phyloP scores from a whole-genome alignment of 495 filamentous ascomycete species.

The Hypoxylon trugodes region DNA sequence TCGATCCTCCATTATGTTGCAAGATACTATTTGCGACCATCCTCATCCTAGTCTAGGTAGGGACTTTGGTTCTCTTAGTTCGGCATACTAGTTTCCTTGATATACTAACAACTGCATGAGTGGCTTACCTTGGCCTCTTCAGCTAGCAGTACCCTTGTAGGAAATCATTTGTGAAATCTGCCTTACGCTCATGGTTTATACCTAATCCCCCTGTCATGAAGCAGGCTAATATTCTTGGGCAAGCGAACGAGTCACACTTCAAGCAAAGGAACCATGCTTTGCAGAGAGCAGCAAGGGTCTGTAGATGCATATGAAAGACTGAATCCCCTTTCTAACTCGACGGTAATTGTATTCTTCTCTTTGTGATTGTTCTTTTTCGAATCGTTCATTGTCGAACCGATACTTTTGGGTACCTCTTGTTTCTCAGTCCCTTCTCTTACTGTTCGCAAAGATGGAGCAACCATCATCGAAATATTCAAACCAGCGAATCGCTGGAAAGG shows the following conservation, averaged over 20 bases:
- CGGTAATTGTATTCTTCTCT: neutral
- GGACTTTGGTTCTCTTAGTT: constrained; percentile 1
- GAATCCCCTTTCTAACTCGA: neutral
- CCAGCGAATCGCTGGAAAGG: constrained; percentile 45
- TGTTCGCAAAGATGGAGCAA: constrained; percentile 25
- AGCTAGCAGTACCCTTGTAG: neutral
- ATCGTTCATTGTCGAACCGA: neutral
- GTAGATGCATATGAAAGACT: constrained; percentile 13
- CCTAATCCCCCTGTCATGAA: constrained; percentile 12
- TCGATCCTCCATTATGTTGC: neutral
- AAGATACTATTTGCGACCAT: constrained; percentile 1
- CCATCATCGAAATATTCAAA: constrained; percentile 34
- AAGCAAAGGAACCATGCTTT: neutral
- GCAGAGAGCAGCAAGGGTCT: constrained; percentile 2
- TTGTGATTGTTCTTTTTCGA: neutral
- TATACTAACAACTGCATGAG: neutral
- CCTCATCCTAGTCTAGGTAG: constrained; percentile 1
- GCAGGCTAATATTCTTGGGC: constrained; percentile 6
- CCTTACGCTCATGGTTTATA: constrained; percentile 5
- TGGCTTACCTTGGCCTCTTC: constrained; percentile 13
- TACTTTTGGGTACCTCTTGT: neutral
- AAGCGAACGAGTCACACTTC: neutral
- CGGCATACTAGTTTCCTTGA: neutral
- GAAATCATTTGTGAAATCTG: constrained; percentile 16
- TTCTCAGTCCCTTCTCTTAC: neutral